A percentile compares a stretch with the other conserved stretches of the same genome.
phyloP scores from a whole-genome alignment of 2,329 filamentous ascomycete genomes.

The Fusarium hostae region DNA sequence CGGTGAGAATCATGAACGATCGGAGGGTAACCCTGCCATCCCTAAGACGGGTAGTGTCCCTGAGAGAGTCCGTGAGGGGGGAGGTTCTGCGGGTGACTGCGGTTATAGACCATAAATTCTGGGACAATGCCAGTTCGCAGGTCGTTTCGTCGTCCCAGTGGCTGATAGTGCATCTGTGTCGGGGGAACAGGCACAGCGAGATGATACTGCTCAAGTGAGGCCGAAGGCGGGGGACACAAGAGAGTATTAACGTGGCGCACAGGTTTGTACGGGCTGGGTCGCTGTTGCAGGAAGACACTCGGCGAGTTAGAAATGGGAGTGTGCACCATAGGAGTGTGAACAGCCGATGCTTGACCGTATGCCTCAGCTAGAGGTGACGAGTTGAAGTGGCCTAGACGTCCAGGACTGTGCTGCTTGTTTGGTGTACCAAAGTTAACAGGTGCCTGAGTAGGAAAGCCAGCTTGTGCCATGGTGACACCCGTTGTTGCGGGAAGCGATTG shows the following conservation, averaged over 20 bases:
- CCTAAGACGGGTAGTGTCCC: constrained; percentile 52
- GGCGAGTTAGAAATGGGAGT: constrained; percentile 83
- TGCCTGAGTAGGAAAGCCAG: constrained; percentile 46
- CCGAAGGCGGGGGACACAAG: constrained; percentile 86
- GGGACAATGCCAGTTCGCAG: constrained; percentile 78
- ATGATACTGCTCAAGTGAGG: constrained; percentile 80
- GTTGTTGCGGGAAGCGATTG: constrained; percentile 43
- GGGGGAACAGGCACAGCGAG: constrained; percentile 67
- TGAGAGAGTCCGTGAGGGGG: constrained; percentile 45
- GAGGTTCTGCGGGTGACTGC: constrained; percentile 46
- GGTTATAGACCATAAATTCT: constrained; percentile 60
- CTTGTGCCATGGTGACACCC: constrained; percentile 37
- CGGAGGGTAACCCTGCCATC: constrained; percentile 36
- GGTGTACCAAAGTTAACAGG: constrained; percentile 60
- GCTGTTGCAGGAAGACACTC: constrained; percentile 85
- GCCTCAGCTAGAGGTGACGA: constrained; percentile 78
- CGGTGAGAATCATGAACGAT: neutral
- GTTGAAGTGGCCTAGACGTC: constrained; percentile 56
- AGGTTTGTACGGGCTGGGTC: constrained; percentile 91
- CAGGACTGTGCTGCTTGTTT: constrained; percentile 64
- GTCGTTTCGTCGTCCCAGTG: constrained; percentile 75
- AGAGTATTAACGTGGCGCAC: constrained; percentile 90
- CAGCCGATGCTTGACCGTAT: constrained; percentile 62
- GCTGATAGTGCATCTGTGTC: constrained; percentile 85
- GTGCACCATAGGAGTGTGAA: constrained; percentile 67